These are phyloP conservation scores for Eryngium alpinum DNA, from an alignment of 140 eudicot genomes.

Conservation along the genomic window DNA sequence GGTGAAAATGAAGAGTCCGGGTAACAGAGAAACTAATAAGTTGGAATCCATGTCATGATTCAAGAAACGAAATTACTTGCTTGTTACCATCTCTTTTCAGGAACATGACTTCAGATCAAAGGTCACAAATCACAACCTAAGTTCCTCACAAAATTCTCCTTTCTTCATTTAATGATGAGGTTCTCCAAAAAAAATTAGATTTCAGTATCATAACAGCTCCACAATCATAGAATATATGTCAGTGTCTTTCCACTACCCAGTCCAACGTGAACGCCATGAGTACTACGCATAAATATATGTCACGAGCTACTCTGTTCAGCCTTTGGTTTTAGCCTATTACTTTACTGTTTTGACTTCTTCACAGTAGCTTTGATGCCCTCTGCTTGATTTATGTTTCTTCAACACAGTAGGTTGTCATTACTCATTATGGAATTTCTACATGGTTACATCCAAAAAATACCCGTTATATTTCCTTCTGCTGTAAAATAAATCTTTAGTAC, in stretches of 20 bases:
- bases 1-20: no score
- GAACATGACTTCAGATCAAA: constrained; percentile 24
- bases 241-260: constrained; percentile 24
- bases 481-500: not conserved
- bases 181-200: constrained; percentile 29
- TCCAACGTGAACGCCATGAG: constrained; percentile 7
- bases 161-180: constrained; percentile 48
- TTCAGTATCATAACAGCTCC: constrained; percentile 24
- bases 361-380: constrained; percentile 28
- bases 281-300: not conserved
- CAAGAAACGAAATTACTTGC: constrained; percentile 36
- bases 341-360: constrained; percentile 29
- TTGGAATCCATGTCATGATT: constrained; percentile 69
- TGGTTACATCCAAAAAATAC: not conserved
- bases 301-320: constrained; percentile 20
- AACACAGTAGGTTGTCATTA: constrained; percentile 16
- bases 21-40: no score
- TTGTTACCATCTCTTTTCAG: constrained; percentile 26
- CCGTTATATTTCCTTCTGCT: not conserved
- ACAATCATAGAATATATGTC: constrained; percentile 30
- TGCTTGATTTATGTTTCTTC: constrained; percentile 13
- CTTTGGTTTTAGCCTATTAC: constrained; percentile 16
- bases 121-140: constrained; percentile 11
- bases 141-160: constrained; percentile 36
- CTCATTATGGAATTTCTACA: constrained; percentile 18